Conservation (phyloP, 78 protist genomes). For the Dictyostelium firmibasis region DNA sequence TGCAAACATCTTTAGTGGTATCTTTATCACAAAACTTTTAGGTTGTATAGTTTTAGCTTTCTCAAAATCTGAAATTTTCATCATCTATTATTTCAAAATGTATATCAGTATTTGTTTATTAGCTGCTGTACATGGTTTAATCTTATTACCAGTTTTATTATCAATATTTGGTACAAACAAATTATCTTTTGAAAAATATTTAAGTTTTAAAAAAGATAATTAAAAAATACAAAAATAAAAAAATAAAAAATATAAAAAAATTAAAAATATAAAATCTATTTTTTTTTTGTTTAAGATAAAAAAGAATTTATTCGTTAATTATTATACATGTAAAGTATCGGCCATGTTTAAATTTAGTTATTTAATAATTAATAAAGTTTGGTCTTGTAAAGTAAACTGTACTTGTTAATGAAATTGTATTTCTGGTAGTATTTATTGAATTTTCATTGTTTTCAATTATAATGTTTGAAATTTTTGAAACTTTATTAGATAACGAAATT, state of each 20-base stretch:
- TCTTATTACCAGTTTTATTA: constrained; percentile 78
- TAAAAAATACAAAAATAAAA: too few species aligned
- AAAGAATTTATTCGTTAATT: neutral
- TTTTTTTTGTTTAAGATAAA: neutral
- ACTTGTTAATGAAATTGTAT: neutral
- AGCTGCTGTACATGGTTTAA: constrained; percentile 77
- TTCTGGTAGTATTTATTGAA: neutral
- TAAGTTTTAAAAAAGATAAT: neutral
- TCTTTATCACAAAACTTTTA: constrained; percentile 80
- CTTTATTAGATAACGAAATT: neutral
- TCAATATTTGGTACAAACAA: neutral
- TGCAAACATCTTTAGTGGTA: constrained; percentile 75
- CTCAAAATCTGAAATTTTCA: constrained; percentile 47
- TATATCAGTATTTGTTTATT: constrained; percentile 65
- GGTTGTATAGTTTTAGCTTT: constrained; percentile 83
- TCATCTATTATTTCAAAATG: constrained; percentile 81
- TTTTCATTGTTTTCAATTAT: neutral
- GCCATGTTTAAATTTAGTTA: neutral
- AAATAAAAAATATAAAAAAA: neutral
- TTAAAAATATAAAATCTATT: neutral
- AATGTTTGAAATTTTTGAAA: neutral
- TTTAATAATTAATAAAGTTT: neutral
- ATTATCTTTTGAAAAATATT: neutral
- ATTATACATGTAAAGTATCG: neutral
- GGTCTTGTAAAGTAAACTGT: neutral